These are phyloP conservation scores for Scenedesmus sp. DNA, from an alignment of 163 green algal genomes.

Conservation along the genomic window DNA sequence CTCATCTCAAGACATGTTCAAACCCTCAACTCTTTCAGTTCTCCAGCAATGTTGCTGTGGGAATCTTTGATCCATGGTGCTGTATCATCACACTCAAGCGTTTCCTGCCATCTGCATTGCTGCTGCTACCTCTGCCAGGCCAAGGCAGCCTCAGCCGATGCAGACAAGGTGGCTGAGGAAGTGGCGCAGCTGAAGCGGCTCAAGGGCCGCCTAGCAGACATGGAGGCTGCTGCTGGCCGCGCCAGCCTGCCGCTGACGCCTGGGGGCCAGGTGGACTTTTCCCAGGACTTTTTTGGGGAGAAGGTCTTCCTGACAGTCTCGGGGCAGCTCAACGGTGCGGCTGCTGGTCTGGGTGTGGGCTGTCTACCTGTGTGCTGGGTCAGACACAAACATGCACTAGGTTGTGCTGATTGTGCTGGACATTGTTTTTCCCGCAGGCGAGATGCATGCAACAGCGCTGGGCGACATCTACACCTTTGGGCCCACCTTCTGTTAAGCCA, in stretches of 20 bases:
- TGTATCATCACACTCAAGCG: background rate
- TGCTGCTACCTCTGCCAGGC: background rate
- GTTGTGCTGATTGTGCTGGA: too few species aligned
- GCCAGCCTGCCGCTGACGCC: background rate
- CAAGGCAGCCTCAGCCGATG: constrained; percentile 19
- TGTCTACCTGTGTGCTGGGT: background rate
- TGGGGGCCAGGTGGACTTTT: constrained; percentile 78
- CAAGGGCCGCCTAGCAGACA: constrained; percentile 13
- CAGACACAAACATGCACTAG: background rate
- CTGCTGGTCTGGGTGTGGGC: background rate
- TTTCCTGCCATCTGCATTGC: background rate
- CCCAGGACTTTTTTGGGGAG: constrained; percentile 92
- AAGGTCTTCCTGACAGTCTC: constrained; percentile 92
- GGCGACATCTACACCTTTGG: constrained; percentile 92
- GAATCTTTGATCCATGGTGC: background rate
- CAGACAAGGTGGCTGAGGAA: background rate
- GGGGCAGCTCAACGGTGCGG: constrained; percentile 80
- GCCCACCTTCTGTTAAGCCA: too few species aligned
- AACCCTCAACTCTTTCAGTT: too few species aligned
- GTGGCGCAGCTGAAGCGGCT: constrained; percentile 27
- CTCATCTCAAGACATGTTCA: too few species aligned
- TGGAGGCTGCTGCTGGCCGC: constrained; percentile 35
- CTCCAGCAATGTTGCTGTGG: too few species aligned
- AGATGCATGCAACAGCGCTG: constrained; percentile 90
- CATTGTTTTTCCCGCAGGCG: constrained; percentile 51